Conservation (phyloP, 2,329 filamentous ascomycete species). For the Exophiala dermatitidis region DNA sequence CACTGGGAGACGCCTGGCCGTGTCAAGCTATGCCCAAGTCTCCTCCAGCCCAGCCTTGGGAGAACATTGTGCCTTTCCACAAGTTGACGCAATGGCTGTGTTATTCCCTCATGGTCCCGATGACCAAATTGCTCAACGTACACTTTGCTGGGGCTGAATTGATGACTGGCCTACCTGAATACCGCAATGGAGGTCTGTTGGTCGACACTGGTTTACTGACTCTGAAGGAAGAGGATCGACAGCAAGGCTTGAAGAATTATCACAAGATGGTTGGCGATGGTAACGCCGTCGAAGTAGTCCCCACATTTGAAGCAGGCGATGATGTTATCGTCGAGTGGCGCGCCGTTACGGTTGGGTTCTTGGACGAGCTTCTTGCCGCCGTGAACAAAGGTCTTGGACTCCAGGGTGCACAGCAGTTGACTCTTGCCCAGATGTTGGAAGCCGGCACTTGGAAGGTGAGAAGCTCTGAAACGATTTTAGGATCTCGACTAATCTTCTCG, state of each 20-base stretch:
- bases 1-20: conserved; percentile 90
- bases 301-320: conserved; percentile 64
- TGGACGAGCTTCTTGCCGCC: conserved; percentile 62
- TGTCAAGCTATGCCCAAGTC: conserved; percentile 70
- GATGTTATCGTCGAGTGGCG: conserved; percentile 77
- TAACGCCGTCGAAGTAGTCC: conserved; percentile 65
- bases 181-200: conserved; percentile 83
- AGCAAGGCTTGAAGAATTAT: conserved; percentile 64
- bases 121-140: conserved; percentile 71
- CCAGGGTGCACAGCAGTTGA: conserved; percentile 62
- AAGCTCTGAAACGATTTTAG: conserved; percentile 2
- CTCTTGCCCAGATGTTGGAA: conserved; percentile 81
- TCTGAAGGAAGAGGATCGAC: conserved; percentile 61
- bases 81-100: conserved; percentile 93
- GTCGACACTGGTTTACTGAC: conserved; percentile 76
- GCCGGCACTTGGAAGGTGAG: conserved; percentile 96
- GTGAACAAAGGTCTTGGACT: conserved; percentile 64
- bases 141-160: conserved; percentile 75
- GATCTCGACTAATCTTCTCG: conserved; percentile 31
- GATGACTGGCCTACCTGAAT: conserved; percentile 82
- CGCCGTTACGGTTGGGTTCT: conserved; percentile 64
- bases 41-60: conserved; percentile 44
- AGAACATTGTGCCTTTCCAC: conserved; percentile 83
- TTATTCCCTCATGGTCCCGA: conserved; percentile 88
- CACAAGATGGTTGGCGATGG: conserved; percentile 64